A percentile compares a stretch with the other conserved stretches of the same genome.
phyloP scores from a whole-genome alignment of 306 rosid genomes.

The Hippophae gyantsensis region DNA sequence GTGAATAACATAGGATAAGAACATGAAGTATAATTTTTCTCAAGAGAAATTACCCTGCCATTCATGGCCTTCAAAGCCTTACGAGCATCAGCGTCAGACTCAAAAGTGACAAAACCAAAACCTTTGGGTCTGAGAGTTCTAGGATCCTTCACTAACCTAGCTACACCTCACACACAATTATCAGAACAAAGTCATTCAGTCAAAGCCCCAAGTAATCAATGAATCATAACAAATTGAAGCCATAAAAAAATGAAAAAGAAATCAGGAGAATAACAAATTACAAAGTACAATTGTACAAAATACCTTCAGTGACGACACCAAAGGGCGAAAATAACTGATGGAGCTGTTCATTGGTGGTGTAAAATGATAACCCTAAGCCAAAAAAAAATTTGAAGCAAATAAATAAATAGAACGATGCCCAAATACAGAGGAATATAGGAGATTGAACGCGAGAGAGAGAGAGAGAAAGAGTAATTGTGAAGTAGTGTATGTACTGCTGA shows the following conservation, averaged over 20 bases:
- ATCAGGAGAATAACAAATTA: neutral
- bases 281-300: neutral
- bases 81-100: slow-evolving; percentile 46
- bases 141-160: slow-evolving; percentile 35
- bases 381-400: slow-evolving; percentile 12
- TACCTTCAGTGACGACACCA: slow-evolving; percentile 51
- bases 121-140: slow-evolving; percentile 68
- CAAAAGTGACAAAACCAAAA: slow-evolving; percentile 65
- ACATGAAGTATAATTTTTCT: neutral
- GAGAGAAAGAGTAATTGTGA: slow-evolving; percentile 6
- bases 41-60: slow-evolving; percentile 55
- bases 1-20: too few species aligned
- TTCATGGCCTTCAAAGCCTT: slow-evolving; percentile 65
- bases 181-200: neutral
- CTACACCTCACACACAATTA: slow-evolving; percentile 20
- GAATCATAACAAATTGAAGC: neutral
- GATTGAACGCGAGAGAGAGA: neutral
- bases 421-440: too few species aligned
- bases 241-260: neutral
- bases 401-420: neutral
- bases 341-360: slow-evolving; percentile 37
- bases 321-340: slow-evolving; percentile 50
- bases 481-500: slow-evolving; percentile 33
- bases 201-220: neutral
- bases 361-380: slow-evolving; percentile 51